Conservation (phyloP, 352 stramenopile genomes). For the Achlya hypogyna region DNA sequence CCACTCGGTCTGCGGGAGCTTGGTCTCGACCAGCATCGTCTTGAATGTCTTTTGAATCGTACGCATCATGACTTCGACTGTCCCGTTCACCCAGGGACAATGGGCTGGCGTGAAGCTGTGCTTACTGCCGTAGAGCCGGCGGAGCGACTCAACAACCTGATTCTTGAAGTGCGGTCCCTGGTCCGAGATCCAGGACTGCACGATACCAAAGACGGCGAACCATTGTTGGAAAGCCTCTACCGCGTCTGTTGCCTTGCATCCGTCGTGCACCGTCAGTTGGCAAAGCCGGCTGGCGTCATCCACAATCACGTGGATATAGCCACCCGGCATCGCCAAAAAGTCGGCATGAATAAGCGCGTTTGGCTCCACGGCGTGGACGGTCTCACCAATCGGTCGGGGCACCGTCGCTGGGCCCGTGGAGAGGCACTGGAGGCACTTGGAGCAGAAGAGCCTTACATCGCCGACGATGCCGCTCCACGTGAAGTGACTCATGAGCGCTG, state of each 20-base stretch:
- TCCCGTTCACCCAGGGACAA: constrained; percentile 14
- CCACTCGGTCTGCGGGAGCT: not conserved
- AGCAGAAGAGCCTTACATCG: constrained; percentile 14
- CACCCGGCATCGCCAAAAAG: constrained; percentile 24
- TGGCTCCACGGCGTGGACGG: constrained; percentile 24
- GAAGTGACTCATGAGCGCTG: constrained; percentile 16
- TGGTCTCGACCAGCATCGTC: not conserved
- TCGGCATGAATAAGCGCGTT: constrained; percentile 33
- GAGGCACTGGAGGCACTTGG: constrained; percentile 14
- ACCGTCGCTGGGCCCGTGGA: not conserved
- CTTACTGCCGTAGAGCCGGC: not conserved
- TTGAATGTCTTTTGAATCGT: not conserved
- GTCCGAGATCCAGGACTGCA: constrained; percentile 15
- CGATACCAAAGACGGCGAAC: constrained; percentile 19
- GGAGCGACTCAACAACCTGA: not conserved
- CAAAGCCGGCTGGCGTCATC: constrained; percentile 26
- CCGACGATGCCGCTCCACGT: constrained; percentile 8
- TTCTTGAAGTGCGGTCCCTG: constrained; percentile 20
- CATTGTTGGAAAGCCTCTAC: constrained; percentile 18
- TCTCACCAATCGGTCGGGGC: constrained; percentile 22
- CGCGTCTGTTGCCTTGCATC: not conserved
- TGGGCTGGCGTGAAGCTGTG: constrained; percentile 13
- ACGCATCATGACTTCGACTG: constrained; percentile 11
- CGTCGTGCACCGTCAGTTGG: not conserved
- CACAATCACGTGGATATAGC: constrained; percentile 27